phyloP scores from a whole-genome alignment of 2,329 filamentous ascomycete genomes.

The Phaeosphaeria sp. region DNA sequence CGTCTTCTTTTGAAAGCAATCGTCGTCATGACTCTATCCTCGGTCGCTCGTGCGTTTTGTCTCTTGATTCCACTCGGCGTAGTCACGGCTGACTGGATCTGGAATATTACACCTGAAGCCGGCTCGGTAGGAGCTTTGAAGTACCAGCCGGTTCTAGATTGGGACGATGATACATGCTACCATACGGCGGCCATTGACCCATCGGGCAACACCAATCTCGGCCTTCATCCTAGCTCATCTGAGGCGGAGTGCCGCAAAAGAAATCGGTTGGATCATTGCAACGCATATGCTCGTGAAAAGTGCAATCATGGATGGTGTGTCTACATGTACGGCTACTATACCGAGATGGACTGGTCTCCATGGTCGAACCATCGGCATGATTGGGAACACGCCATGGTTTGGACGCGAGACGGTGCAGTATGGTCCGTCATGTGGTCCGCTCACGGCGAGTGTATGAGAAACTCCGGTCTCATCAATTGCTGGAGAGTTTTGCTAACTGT shows the following conservation, averaged over 20 bases:
- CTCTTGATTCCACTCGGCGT: too few species aligned
- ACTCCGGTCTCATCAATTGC: too few species aligned
- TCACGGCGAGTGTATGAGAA: too few species aligned
- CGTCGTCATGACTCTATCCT: too few species aligned
- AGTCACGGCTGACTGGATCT: too few species aligned
- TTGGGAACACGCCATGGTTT: background rate
- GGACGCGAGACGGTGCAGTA: background rate
- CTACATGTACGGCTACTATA: conserved; percentile 1
- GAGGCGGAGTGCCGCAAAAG: background rate
- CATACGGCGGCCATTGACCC: background rate
- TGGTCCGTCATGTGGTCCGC: background rate
- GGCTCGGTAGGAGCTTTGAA: background rate
- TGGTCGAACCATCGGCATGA: background rate
- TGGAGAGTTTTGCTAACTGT: too few species aligned
- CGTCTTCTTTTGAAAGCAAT: too few species aligned
- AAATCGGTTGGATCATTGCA: background rate
- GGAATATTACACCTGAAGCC: too few species aligned
- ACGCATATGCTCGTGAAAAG: background rate
- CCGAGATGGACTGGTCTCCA: background rate
- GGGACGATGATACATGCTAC: background rate
- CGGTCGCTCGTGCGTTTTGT: too few species aligned
- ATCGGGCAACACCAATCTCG: background rate
- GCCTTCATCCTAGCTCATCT: background rate
- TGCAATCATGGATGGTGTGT: background rate
- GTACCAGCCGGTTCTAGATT: background rate